These are phyloP conservation scores for Candida dajiaensis DNA, from an alignment of 805 yeast genomes.

Conservation along the genomic window DNA sequence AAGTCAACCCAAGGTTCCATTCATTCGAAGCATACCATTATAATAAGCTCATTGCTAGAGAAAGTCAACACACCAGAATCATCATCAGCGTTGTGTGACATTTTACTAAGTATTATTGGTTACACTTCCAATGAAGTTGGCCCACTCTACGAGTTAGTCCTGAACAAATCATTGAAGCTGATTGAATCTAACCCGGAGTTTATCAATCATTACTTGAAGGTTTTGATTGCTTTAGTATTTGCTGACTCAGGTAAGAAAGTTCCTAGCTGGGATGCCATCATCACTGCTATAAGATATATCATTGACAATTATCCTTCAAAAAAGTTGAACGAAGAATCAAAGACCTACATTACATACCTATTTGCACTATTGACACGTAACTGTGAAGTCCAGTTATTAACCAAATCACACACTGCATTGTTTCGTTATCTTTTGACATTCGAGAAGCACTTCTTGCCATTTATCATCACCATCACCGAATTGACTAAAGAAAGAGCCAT, in stretches of 20 bases:
- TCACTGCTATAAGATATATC: slow-evolving; percentile 17
- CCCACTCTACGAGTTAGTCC: slow-evolving; percentile 35
- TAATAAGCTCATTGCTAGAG: slow-evolving; percentile 41
- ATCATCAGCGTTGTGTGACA: slow-evolving; percentile 49
- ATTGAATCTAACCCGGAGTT: slow-evolving; percentile 11
- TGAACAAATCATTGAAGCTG: slow-evolving; percentile 18
- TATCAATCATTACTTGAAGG: slow-evolving; percentile 20
- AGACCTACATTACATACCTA: slow-evolving; percentile 34
- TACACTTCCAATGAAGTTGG: slow-evolving; percentile 47
- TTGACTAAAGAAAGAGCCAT: slow-evolving; percentile 39
- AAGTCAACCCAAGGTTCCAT: slow-evolving; percentile 64
- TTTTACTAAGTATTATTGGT: slow-evolving; percentile 45
- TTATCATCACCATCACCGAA: slow-evolving; percentile 40
- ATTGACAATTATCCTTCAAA: slow-evolving; percentile 1
- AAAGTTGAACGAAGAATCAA: slow-evolving; percentile 1
- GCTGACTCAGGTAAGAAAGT: slow-evolving; percentile 69
- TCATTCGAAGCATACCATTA: slow-evolving; percentile 61
- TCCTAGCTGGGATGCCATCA: slow-evolving; percentile 40
- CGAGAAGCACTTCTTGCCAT: slow-evolving; percentile 34
- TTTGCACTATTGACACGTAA: slow-evolving; percentile 50
- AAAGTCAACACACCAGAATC: slow-evolving; percentile 19
- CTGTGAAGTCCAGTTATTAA: slow-evolving; percentile 40
- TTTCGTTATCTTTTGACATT: slow-evolving; percentile 34
- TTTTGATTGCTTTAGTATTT: slow-evolving; percentile 46
- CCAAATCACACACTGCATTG: slow-evolving; percentile 39